Conservation (phyloP, 768 basidiomycete genomes). For the Cystoderma amianthinum region DNA sequence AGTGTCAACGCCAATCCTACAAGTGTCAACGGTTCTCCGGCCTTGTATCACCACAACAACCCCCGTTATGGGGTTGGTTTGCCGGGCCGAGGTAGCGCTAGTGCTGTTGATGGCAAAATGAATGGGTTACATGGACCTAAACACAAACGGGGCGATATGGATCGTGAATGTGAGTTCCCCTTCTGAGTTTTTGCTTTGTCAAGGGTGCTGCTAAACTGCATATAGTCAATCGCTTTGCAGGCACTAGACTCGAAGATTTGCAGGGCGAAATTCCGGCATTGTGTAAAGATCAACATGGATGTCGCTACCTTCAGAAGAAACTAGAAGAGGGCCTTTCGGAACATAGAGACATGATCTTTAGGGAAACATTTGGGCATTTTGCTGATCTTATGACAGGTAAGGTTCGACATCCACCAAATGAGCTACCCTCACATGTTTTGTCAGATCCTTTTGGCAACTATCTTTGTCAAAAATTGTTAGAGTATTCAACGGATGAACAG, state of each 20-base stretch:
- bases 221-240: slow-evolving; percentile 97
- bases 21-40: slow-evolving; percentile 48
- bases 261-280: slow-evolving; percentile 90
- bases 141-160: slow-evolving; percentile 90
- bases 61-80: slow-evolving; percentile 70
- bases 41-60: slow-evolving; percentile 70
- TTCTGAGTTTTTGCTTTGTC: no score
- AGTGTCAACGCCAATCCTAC: slow-evolving; percentile 14
- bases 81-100: slow-evolving; percentile 40
- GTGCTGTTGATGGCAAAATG: slow-evolving; percentile 68
- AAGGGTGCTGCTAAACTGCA: no score
- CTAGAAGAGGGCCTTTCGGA: slow-evolving; percentile 93
- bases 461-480: slow-evolving; percentile 94
- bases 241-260: slow-evolving; percentile 91
- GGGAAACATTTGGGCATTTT: slow-evolving; percentile 96
- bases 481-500: slow-evolving; percentile 96
- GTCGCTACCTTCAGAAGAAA: slow-evolving; percentile 97
- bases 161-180: slow-evolving; percentile 73
- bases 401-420: slow-evolving; percentile 10
- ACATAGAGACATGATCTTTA: slow-evolving; percentile 99
- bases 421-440: slow-evolving; percentile 5
- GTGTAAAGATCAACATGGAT: slow-evolving; percentile 99
- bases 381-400: slow-evolving; percentile 96
- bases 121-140: slow-evolving; percentile 89
- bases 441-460: slow-evolving; percentile 98